phyloP scores from a whole-genome alignment of 1,284 basidiomycete species.

The Ganoderma resinaceum region DNA sequence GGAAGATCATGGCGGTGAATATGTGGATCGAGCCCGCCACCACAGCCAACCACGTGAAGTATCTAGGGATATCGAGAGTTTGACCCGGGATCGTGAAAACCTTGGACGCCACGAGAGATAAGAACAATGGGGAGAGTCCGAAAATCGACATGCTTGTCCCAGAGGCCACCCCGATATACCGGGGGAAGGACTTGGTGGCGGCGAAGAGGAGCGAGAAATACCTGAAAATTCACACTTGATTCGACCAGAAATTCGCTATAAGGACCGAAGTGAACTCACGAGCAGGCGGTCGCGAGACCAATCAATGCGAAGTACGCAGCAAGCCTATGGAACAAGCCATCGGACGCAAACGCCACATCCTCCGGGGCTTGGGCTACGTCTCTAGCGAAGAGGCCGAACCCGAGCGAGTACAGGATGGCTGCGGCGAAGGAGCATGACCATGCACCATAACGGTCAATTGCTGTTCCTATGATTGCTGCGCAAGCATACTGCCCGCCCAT shows the following conservation, averaged over 20 bases:
- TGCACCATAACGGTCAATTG: slow-evolving; percentile 65
- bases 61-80: slow-evolving; percentile 62
- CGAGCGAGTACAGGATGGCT: slow-evolving; percentile 60
- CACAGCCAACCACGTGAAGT: slow-evolving; percentile 63
- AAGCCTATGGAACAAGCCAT: slow-evolving; percentile 57
- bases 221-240: slow-evolving; percentile 43
- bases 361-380: slow-evolving; percentile 57
- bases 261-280: slow-evolving; percentile 56
- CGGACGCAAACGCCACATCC: slow-evolving; percentile 45
- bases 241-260: neutral
- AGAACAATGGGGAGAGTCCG: slow-evolving; percentile 76
- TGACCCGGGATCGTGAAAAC: slow-evolving; percentile 59
- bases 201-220: slow-evolving; percentile 79
- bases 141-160: slow-evolving; percentile 75
- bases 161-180: slow-evolving; percentile 68
- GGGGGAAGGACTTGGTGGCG: slow-evolving; percentile 73
- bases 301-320: slow-evolving; percentile 65
- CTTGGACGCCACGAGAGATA: slow-evolving; percentile 67
- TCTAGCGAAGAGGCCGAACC: slow-evolving; percentile 67
- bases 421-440: slow-evolving; percentile 71
- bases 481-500: slow-evolving; percentile 76
- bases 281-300: slow-evolving; percentile 72
- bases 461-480: slow-evolving; percentile 62
- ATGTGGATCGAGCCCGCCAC: slow-evolving; percentile 60
- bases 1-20: slow-evolving; percentile 48